Evolutionary conservation across 164 flowering plant genomes (phyloP), one percentile per base, ranked within the genome.

Genomic region (Malania oleifera): DNA sequence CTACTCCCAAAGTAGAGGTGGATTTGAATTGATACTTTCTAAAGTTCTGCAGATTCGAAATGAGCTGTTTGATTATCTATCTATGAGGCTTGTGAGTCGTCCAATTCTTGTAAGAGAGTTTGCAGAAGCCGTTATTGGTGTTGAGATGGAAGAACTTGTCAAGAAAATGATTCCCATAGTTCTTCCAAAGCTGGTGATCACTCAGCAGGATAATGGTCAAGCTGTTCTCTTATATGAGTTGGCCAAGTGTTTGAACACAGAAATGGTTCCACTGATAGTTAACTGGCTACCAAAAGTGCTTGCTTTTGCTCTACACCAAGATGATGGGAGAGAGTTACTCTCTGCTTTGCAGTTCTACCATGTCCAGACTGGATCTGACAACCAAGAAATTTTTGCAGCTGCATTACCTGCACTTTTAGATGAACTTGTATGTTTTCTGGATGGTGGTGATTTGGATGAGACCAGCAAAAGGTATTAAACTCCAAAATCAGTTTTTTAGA

Each of bases 371-470:
- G 91, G 90, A 53, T 91, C 96, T 27, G 79, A 82, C 74, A 84
- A 75, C 70, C 78, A 82, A 64, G 97, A 91, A 69, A 85, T 95
- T 20, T 91, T 91, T 81, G 85, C 91, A 51, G 99, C 96, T 67
- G 99, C 96, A 63, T 77, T 95, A 68, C 96, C 97, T 56, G 97
- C 93, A 63, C 89, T 95, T 64, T 78, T 95, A 37, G 93, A 91
- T 68, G 99, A 95, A 74, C 95, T 95, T 71, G 71, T 95, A 26
- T 90, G 99, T 79, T 95, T 87, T 71, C 49, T 69, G 25, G 91
- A 86, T 63, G 83, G 74, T 34, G 75, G 65, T 51, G 86, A 86
- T 70, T 68, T 70, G 41, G 78, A 70, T 60, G 85, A 82, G 67
- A 77, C 67, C 54, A 70, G 60, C 49, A 70, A 66, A 66, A 95